Conservation (phyloP, 1,284 basidiomycete species). For the Megacollybia platyphylla region DNA sequence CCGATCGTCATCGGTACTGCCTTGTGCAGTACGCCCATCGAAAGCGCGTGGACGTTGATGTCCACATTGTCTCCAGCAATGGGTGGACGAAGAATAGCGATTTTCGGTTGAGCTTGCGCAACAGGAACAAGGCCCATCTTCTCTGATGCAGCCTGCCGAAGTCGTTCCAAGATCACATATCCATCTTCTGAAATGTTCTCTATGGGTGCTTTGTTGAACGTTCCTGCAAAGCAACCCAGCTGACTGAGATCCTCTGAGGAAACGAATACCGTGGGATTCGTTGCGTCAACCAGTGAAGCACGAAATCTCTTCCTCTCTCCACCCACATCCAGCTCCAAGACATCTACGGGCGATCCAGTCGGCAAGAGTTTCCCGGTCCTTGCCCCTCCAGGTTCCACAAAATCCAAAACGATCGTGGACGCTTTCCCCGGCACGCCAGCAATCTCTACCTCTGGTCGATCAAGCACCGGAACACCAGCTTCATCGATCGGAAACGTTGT, state of each 20-base stretch:
- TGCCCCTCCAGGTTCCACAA: conserved; percentile 53
- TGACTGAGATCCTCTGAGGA: conserved; percentile 24
- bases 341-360: conserved; percentile 36
- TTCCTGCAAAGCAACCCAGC: conserved; percentile 22
- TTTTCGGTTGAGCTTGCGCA: conserved; percentile 59
- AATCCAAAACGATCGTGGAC: conserved; percentile 54
- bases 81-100: conserved; percentile 41
- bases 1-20: conserved; percentile 68
- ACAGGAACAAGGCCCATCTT: conserved; percentile 53
- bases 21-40: conserved; percentile 63
- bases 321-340: conserved; percentile 19
- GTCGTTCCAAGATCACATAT: conserved; percentile 27
- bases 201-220: conserved; percentile 9
- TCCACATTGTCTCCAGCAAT: conserved; percentile 22
- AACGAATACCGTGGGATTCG: conserved; percentile 64
- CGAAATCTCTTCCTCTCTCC: conserved; percentile 13
- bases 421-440: conserved; percentile 58
- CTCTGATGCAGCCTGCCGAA: conserved; percentile 43
- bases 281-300: conserved; percentile 56
- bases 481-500: conserved; percentile 45
- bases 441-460: conserved; percentile 34
- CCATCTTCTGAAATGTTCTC: neutral
- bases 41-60: conserved; percentile 50
- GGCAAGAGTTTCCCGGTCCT: conserved; percentile 61
- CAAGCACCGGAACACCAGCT: conserved; percentile 25